Base-by-base conservation (phyloP, 2,329 filamentous ascomycete genomes). In the Fusarium albosuccineum region DNA sequence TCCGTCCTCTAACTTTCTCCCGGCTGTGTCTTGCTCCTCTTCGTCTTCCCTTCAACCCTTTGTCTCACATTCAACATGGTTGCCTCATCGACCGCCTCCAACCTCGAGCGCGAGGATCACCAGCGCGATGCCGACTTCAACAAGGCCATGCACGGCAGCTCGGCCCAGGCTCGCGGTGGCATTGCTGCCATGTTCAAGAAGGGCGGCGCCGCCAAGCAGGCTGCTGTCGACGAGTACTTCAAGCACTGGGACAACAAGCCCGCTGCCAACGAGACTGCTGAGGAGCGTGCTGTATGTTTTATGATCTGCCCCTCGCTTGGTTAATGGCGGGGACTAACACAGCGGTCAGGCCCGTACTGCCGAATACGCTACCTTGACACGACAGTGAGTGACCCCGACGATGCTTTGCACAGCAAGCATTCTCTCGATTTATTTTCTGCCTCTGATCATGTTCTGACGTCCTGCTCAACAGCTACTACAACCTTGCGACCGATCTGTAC, bases 241-340 rank as follows among this genome's bases (percentile, higher is more conserved):
- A 97, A 97, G 86, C 94, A 97, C 79, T 97, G 92, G 92, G 93
- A 97, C 80, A 91, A 95, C 83, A 94, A 97, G 82, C 81, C 83
- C 45, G 91, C 84, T 33, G 89, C 86, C 66, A 87, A 90, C 41
- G 96, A 99, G 86, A 98, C 95, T 2, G 87, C 90, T 56, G 92
- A 91, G 74, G 90, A 87, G 72, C 89, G 95, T 76, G 91, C 93
- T 81, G 92, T 93, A 82, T 71, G 87, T 37, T 46, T 16, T 33
- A 8, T 33, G 9, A 33, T 49, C 54, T 66, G 50, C 67, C 60
- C 67, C 65, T 60, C 61, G 56, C 17, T 22, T 22, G 17, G 2
- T 22, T 22, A 22, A 64, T 60, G 29, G 41, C 42, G 54, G 65
- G 69, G 57, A 74, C 70, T 61, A 57, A 68, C 50, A 60, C 42